phyloP scores from a whole-genome alignment of 768 basidiomycete genomes.

The Leccinum barrowsii region DNA sequence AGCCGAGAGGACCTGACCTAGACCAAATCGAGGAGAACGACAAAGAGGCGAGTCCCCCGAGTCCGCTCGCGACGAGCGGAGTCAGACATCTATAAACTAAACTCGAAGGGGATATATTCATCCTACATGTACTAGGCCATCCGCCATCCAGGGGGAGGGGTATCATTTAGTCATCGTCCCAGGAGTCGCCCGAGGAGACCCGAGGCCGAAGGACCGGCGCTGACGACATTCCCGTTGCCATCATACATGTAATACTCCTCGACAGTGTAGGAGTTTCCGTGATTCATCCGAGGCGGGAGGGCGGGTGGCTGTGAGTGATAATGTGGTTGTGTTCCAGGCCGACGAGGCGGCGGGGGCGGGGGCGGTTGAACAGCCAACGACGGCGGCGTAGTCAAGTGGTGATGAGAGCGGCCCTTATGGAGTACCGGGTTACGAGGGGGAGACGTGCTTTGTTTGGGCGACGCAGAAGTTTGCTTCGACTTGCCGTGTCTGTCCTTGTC shows the following conservation, averaged over 20 bases:
- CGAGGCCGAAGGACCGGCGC: neutral
- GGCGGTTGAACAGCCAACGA: slow-evolving; percentile 32
- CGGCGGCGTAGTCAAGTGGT: slow-evolving; percentile 15
- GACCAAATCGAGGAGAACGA: neutral
- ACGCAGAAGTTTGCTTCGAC: neutral
- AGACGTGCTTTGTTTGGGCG: slow-evolving; percentile 3
- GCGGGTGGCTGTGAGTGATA: neutral
- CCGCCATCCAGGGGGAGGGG: neutral
- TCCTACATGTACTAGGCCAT: neutral
- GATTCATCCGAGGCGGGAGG: slow-evolving; percentile 14
- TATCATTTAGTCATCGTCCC: slow-evolving; percentile 15
- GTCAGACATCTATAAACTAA: too few species aligned
- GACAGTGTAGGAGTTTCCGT: slow-evolving; percentile 9
- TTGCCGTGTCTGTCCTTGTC: slow-evolving; percentile 6
- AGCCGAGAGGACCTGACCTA: neutral
- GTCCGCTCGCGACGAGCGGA: neutral
- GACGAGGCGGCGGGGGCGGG: neutral
- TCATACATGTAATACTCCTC: slow-evolving; percentile 3
- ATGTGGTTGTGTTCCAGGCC: neutral
- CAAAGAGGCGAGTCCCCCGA: too few species aligned
- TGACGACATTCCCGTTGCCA: neutral
- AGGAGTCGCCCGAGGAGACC: slow-evolving; percentile 24
- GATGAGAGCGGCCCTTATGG: slow-evolving; percentile 20
- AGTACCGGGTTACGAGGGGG: slow-evolving; percentile 10
- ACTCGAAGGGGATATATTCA: neutral